These are phyloP conservation scores for Rhazya stricta DNA, from an alignment of 257 asterid genomes.

Conservation along the genomic window DNA sequence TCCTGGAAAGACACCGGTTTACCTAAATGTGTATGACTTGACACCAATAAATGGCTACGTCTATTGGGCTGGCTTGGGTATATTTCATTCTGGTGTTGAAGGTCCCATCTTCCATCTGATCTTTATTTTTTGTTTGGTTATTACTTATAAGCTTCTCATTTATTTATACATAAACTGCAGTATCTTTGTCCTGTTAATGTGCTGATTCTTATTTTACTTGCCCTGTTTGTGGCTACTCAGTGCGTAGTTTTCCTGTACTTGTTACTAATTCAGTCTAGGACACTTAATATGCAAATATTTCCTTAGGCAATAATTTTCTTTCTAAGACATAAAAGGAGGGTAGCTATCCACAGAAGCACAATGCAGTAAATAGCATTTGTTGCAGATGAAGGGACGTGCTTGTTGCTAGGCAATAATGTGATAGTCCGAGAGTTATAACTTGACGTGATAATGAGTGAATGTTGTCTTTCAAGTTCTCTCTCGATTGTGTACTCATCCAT, in stretches of 20 bases:
- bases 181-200: background rate
- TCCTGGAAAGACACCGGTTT: constrained; percentile 59
- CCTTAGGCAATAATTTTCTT: background rate
- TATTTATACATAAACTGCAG: background rate
- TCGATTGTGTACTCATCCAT: background rate
- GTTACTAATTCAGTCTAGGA: background rate
- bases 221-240: background rate
- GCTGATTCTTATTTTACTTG: background rate
- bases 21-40: constrained; percentile 86
- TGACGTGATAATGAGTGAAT: background rate
- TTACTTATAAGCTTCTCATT: background rate
- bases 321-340: background rate
- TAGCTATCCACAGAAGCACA: background rate
- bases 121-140: constrained; percentile 4
- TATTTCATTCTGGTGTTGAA: constrained; percentile 95
- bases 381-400: background rate
- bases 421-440: too few species aligned
- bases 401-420: background rate
- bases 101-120: constrained; percentile 31
- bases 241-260: background rate
- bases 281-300: background rate
- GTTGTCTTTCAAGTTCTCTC: background rate
- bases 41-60: constrained; percentile 82
- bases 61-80: constrained; percentile 96
- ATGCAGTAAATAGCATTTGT: background rate